phyloP scores from a whole-genome alignment of 371 early-diverging fungal genomes.

The Apophysomyces ossiformis region DNA sequence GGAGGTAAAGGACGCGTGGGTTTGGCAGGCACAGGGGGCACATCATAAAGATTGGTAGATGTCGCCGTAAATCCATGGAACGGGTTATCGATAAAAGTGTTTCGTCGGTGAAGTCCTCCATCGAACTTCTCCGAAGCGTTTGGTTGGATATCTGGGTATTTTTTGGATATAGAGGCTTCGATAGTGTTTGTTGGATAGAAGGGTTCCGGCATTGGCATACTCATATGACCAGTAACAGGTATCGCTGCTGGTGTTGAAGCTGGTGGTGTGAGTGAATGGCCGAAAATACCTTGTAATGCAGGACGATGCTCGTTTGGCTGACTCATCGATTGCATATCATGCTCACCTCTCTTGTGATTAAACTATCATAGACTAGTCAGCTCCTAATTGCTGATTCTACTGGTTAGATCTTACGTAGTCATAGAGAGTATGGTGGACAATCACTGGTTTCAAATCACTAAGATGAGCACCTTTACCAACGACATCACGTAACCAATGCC shows the following conservation, averaged over 20 bases:
- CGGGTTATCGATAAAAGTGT: constrained; percentile 67
- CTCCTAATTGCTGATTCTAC: neutral
- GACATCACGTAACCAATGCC: constrained; percentile 22
- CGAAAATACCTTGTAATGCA: constrained; percentile 33
- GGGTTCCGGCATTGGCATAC: constrained; percentile 15
- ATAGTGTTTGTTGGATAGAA: constrained; percentile 6
- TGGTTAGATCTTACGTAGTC: constrained; percentile 36
- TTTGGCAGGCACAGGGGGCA: constrained; percentile 31
- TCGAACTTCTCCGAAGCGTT: constrained; percentile 18
- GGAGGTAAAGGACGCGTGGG: constrained; percentile 27
- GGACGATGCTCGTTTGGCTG: constrained; percentile 15
- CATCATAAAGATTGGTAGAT: constrained; percentile 22
- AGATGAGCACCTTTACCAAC: constrained; percentile 20
- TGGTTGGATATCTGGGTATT: constrained; percentile 23
- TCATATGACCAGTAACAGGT: constrained; percentile 14
- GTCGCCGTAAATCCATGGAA: constrained; percentile 59
- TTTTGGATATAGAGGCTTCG: constrained; percentile 18
- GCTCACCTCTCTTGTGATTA: constrained; percentile 16
- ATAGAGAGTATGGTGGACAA: constrained; percentile 33
- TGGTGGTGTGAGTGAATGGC: constrained; percentile 13
- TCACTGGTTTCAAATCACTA: neutral
- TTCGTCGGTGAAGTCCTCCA: constrained; percentile 37
- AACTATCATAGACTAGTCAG: constrained; percentile 19
- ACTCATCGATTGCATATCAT: constrained; percentile 22
- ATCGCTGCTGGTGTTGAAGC: constrained; percentile 1